Evolutionary conservation across 2,329 filamentous ascomycete species (phyloP).

Genomic region (Botrytis paeoniae): DNA sequence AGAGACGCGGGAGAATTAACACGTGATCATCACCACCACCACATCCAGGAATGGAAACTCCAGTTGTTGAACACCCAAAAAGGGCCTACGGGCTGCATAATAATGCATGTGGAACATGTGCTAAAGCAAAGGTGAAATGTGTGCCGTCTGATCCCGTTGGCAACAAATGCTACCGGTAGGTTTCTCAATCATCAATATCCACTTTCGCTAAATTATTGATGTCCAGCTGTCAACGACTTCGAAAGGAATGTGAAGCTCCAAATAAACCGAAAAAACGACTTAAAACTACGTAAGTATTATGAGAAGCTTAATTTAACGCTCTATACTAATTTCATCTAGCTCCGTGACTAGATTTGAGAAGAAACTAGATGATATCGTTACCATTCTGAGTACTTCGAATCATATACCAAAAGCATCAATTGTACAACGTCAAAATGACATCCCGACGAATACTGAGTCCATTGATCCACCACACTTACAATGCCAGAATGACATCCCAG

Average conservation of each 20-base stretch:
- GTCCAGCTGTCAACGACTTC: constrained; percentile 16
- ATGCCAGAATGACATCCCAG: not conserved
- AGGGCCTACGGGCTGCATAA: not conserved
- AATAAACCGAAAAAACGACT: constrained; percentile 15
- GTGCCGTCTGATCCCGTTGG: constrained; percentile 15
- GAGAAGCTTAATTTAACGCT: rapidly evolving
- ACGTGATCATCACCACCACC: not conserved
- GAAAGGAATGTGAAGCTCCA: constrained; percentile 21
- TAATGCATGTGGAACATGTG: constrained; percentile 25
- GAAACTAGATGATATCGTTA: constrained; percentile 25
- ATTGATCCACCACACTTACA: not conserved
- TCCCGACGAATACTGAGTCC: not conserved
- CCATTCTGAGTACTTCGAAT: constrained; percentile 16
- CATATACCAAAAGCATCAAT: not conserved
- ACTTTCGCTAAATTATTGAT: not conserved
- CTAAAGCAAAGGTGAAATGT: constrained; percentile 24
- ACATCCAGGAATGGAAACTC: not conserved
- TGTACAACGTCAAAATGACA: not conserved
- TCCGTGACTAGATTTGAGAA: constrained; percentile 24
- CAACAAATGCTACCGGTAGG: constrained; percentile 13
- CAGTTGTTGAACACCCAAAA: not conserved
- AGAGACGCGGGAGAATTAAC: not conserved
- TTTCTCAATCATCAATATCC: not conserved
- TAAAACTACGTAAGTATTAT: constrained; percentile 10
- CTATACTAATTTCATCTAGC: not conserved